A percentile compares a stretch with the other conserved stretches of the same genome.
Evolutionary conservation across 1,284 basidiomycete genomes (phyloP).

Genomic region (Cutaneotrichosporon cyanovorans): DNA sequence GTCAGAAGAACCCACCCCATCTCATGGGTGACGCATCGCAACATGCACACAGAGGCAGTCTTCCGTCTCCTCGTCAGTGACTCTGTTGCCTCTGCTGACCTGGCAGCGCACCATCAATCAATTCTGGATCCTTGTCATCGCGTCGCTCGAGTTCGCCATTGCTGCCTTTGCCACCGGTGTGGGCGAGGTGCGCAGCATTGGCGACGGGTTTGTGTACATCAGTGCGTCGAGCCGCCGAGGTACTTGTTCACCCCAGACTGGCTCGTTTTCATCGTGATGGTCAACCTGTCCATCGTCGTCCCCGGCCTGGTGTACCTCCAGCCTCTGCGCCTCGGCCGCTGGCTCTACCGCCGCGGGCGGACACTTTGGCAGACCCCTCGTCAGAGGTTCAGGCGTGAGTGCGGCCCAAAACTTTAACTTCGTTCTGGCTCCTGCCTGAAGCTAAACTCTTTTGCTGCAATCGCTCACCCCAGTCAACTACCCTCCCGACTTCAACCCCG

Average conservation of each 20-base stretch:
- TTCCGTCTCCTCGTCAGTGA: conserved; percentile 54
- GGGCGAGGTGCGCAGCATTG: conserved; percentile 51
- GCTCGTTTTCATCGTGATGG: conserved; percentile 54
- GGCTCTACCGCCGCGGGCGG: conserved; percentile 52
- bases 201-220: conserved; percentile 65
- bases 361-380: conserved; percentile 58
- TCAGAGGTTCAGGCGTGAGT: conserved; percentile 65
- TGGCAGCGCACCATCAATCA: conserved; percentile 48
- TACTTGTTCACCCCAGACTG: conserved; percentile 21
- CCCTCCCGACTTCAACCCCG: conserved; percentile 62
- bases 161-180: conserved; percentile 51
- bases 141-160: conserved; percentile 60
- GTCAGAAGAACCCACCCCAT: conserved; percentile 51
- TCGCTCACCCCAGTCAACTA: conserved; percentile 54
- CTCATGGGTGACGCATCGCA: conserved; percentile 46
- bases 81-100: background rate
- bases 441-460: no score
- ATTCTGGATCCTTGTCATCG: conserved; percentile 59
- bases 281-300: conserved; percentile 61
- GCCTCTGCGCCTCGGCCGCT: conserved; percentile 55
- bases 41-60: conserved; percentile 54
- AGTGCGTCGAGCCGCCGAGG: conserved; percentile 47
- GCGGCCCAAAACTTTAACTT: no score
- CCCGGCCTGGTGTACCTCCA: conserved; percentile 65
- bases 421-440: no score